These are phyloP conservation scores for Fusarium metavorans DNA, from an alignment of 2,329 filamentous ascomycete genomes.

Conservation along the genomic window DNA sequence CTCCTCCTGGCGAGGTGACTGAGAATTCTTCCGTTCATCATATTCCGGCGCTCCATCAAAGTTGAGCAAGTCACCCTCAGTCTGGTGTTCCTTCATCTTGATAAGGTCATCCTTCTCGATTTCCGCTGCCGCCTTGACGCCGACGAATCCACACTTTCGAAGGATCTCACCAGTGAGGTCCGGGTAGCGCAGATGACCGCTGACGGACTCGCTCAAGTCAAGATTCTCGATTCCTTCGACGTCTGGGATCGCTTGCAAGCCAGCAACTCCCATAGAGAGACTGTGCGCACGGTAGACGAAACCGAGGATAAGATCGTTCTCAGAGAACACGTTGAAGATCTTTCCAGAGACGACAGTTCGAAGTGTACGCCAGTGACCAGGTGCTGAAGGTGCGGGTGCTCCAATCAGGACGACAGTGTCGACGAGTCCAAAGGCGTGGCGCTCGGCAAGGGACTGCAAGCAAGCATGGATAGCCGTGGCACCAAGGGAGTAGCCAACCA, in stretches of 20 bases:
- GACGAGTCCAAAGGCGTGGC: slow-evolving; percentile 84
- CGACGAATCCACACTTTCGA: slow-evolving; percentile 62
- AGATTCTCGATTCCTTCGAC: slow-evolving; percentile 74
- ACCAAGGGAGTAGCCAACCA: slow-evolving; percentile 86
- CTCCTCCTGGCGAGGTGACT: slow-evolving; percentile 23
- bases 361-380: slow-evolving; percentile 80
- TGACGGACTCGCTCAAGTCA: slow-evolving; percentile 65
- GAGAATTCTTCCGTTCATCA: slow-evolving; percentile 22
- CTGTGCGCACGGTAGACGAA: slow-evolving; percentile 89
- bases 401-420: slow-evolving; percentile 89
- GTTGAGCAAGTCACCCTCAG: slow-evolving; percentile 48
- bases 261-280: slow-evolving; percentile 85
- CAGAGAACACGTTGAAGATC: slow-evolving; percentile 88
- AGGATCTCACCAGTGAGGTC: slow-evolving; percentile 64
- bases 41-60: slow-evolving; percentile 37
- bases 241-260: slow-evolving; percentile 78
- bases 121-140: slow-evolving; percentile 56
- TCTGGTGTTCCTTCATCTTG: slow-evolving; percentile 55
- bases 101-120: slow-evolving; percentile 67
- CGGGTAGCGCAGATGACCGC: slow-evolving; percentile 66
- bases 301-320: slow-evolving; percentile 87
- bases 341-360: slow-evolving; percentile 83
- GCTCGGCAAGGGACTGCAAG: slow-evolving; percentile 79
- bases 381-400: slow-evolving; percentile 78
- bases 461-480: slow-evolving; percentile 87